These are phyloP conservation scores for Glaciozyma martinii DNA, from an alignment of 768 basidiomycete genomes.

Conservation along the genomic window DNA sequence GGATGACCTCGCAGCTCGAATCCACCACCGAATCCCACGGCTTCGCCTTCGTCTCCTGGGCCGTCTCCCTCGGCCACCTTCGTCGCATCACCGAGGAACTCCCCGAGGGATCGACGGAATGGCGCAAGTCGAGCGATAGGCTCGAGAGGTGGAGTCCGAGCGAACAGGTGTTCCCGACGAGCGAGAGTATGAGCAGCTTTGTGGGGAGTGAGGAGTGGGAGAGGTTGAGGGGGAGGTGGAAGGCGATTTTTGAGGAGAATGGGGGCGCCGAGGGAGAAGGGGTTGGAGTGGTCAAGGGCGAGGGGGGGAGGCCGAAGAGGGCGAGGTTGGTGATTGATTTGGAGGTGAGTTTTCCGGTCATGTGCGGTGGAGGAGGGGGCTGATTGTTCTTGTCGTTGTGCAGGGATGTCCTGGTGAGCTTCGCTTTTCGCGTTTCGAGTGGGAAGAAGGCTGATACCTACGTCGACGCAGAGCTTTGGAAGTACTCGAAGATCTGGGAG, in stretches of 20 bases:
- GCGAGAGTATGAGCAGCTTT: background rate
- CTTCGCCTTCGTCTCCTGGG: slow-evolving; percentile 6
- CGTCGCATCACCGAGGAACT: background rate
- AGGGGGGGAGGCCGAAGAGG: background rate
- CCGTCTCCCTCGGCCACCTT: background rate
- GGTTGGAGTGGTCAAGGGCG: background rate
- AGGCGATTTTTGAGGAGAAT: background rate
- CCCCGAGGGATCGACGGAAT: background rate
- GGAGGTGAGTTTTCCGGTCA: background rate
- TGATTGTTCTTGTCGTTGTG: background rate
- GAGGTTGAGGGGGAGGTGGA: background rate
- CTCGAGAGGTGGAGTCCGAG: slow-evolving; percentile 4
- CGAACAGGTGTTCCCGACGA: background rate
- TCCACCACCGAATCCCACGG: background rate
- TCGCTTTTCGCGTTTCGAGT: background rate
- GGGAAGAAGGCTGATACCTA: background rate
- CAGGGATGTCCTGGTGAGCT: background rate
- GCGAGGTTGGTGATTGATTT: slow-evolving; percentile 1
- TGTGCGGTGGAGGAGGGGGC: background rate
- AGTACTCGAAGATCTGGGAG: background rate
- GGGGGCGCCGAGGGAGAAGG: background rate
- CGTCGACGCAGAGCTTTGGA: background rate
- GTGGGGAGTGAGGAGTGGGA: background rate
- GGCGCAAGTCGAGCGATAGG: background rate
- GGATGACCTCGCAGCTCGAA: background rate